Conservation (phyloP, 805 yeast genomes). For the Candida jianshihensis region DNA sequence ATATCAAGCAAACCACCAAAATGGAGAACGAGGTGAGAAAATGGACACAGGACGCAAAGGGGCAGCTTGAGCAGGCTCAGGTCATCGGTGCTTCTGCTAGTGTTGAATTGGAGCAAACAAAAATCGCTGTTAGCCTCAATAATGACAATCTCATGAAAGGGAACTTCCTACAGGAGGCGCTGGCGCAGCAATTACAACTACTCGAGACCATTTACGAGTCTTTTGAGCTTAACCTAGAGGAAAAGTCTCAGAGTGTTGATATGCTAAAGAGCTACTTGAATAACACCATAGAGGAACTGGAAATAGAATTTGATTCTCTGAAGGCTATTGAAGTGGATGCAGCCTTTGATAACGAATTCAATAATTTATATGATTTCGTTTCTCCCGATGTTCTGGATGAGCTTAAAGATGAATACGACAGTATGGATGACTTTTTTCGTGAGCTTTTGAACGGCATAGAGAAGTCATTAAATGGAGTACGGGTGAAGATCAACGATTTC, state of each 20-base stretch:
- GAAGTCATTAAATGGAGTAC: no score
- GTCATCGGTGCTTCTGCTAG: slow-evolving; percentile 46
- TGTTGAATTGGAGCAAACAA: slow-evolving; percentile 28
- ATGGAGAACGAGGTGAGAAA: slow-evolving; percentile 8
- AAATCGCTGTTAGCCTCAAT: slow-evolving; percentile 31
- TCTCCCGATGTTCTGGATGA: slow-evolving; percentile 30
- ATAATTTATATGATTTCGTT: slow-evolving; percentile 39
- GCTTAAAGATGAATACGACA: slow-evolving; percentile 22
- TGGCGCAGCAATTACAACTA: slow-evolving; percentile 39
- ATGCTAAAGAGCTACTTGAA: slow-evolving; percentile 18
- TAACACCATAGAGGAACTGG: slow-evolving; percentile 28
- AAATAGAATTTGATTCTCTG: slow-evolving; percentile 26
- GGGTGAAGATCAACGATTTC: neutral
- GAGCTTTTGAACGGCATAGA: slow-evolving; percentile 16
- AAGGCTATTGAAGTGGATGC: slow-evolving; percentile 30
- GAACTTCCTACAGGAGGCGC: slow-evolving; percentile 38
- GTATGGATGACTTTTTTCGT: slow-evolving; percentile 19
- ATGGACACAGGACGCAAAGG: slow-evolving; percentile 42
- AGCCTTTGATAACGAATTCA: slow-evolving; percentile 19
- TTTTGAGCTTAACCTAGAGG: slow-evolving; percentile 23
- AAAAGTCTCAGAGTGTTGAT: slow-evolving; percentile 18
- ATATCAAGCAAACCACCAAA: neutral
- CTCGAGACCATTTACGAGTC: slow-evolving; percentile 28
- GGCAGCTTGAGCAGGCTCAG: slow-evolving; percentile 41
- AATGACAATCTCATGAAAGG: slow-evolving; percentile 36